Percentiles rank a stretch among this genome's conserved stretches.
These are phyloP conservation scores for Clitopilus hobsonii DNA, from an alignment of 768 basidiomycete genomes.

Conservation along the genomic window DNA sequence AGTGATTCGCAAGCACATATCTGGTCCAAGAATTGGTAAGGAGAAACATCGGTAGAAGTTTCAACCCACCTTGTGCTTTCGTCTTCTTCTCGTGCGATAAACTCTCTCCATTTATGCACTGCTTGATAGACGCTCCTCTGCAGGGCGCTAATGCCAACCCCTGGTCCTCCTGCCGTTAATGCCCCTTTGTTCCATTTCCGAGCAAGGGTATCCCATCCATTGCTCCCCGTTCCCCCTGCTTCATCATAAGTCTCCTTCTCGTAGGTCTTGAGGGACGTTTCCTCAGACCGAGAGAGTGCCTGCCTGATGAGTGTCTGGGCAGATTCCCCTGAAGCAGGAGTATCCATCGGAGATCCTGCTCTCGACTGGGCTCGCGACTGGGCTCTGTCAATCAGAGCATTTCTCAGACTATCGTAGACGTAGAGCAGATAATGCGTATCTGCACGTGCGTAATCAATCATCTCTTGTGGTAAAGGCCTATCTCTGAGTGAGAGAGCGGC, in stretches of 20 bases:
- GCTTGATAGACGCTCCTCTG: slow-evolving; percentile 63
- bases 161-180: slow-evolving; percentile 34
- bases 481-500: neutral
- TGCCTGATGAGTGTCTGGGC: slow-evolving; percentile 46
- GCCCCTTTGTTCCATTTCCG: slow-evolving; percentile 77
- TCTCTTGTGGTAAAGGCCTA: slow-evolving; percentile 80
- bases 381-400: slow-evolving; percentile 71
- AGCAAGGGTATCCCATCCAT: slow-evolving; percentile 75
- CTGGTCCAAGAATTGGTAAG: slow-evolving; percentile 26
- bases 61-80: slow-evolving; percentile 69
- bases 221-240: slow-evolving; percentile 55
- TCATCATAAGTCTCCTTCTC: slow-evolving; percentile 67
- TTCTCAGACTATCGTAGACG: slow-evolving; percentile 88
- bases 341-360: slow-evolving; percentile 17
- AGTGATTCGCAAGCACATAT: slow-evolving; percentile 74
- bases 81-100: slow-evolving; percentile 74
- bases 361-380: slow-evolving; percentile 32
- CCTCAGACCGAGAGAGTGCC: slow-evolving; percentile 68
- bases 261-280: slow-evolving; percentile 72
- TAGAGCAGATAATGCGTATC: slow-evolving; percentile 95
- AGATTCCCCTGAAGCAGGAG: slow-evolving; percentile 13
- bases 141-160: slow-evolving; percentile 30
- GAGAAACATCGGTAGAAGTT: neutral
- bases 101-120: slow-evolving; percentile 83
- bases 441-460: slow-evolving; percentile 89